Conservation (phyloP, 2,329 filamentous ascomycete genomes). For the Aspergillus hiratsukae region DNA sequence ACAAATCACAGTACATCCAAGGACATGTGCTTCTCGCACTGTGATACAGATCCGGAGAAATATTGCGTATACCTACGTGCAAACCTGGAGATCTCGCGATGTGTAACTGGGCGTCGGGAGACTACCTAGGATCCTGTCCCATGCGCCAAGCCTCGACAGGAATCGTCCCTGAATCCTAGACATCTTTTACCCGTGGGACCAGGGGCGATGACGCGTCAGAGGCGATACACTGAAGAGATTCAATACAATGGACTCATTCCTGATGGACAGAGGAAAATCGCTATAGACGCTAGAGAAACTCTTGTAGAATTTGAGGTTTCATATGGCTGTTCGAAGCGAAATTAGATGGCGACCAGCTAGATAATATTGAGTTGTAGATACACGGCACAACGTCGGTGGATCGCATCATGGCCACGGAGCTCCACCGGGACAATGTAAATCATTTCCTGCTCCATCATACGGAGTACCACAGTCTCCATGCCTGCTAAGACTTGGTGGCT, state of each 20-base stretch:
- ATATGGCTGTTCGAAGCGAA: background rate
- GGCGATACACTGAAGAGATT: background rate
- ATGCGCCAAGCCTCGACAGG: background rate
- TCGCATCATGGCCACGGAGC: background rate
- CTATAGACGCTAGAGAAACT: background rate
- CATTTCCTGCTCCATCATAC: conserved; percentile 3
- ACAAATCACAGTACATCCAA: no score
- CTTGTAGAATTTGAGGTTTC: background rate
- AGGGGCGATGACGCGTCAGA: background rate
- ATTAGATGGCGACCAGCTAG: background rate
- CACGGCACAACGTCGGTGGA: background rate
- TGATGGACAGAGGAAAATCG: background rate
- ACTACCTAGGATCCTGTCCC: background rate
- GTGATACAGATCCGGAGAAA: background rate
- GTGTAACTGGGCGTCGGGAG: background rate
- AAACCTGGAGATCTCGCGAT: background rate
- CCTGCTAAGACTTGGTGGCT: background rate
- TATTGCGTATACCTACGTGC: background rate
- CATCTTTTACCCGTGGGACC: background rate
- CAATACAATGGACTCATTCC: background rate
- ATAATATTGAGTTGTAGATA: background rate
- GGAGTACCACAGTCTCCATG: background rate
- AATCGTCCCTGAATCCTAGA: background rate
- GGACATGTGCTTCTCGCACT: background rate
- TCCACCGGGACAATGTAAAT: conserved; percentile 11